Conservation (phyloP, 176 grass and related monocot species). For the Oryza coarctata region DNA sequence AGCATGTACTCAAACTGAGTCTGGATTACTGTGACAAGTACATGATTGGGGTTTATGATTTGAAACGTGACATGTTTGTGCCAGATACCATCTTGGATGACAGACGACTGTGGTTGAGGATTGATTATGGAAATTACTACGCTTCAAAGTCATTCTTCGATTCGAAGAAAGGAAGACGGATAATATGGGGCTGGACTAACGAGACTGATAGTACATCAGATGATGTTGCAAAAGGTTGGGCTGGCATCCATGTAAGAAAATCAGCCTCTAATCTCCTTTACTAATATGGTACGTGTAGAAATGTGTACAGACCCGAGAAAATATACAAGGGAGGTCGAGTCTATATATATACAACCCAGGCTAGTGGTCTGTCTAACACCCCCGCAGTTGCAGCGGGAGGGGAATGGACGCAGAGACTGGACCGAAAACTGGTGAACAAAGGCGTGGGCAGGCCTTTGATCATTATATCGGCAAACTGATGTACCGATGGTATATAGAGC, state of each 20-base stretch:
- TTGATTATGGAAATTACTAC: constrained; percentile 87
- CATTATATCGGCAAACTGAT: no score
- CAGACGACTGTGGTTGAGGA: constrained; percentile 55
- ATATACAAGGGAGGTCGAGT: no score
- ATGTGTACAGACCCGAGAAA: no score
- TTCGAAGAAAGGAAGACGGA: constrained; percentile 51
- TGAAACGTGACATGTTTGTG: constrained; percentile 54
- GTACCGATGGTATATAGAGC: no score
- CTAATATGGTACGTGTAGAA: neutral
- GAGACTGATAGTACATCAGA: constrained; percentile 65
- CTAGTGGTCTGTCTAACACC: no score
- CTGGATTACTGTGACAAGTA: constrained; percentile 59
- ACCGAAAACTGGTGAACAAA: no score
- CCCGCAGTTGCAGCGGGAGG: no score
- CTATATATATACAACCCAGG: no score
- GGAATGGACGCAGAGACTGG: no score
- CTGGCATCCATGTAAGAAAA: constrained; percentile 74
- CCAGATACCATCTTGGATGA: constrained; percentile 60
- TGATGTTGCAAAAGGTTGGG: constrained; percentile 73
- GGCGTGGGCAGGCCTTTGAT: no score
- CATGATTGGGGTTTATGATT: constrained; percentile 64
- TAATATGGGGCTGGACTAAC: constrained; percentile 78
- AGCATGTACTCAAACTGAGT: constrained; percentile 84
- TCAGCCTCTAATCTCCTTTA: neutral
- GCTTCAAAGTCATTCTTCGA: constrained; percentile 89